These are phyloP conservation scores for Phaeoacremonium minimum DNA, from an alignment of 2,329 filamentous ascomycete genomes.

Conservation along the genomic window DNA sequence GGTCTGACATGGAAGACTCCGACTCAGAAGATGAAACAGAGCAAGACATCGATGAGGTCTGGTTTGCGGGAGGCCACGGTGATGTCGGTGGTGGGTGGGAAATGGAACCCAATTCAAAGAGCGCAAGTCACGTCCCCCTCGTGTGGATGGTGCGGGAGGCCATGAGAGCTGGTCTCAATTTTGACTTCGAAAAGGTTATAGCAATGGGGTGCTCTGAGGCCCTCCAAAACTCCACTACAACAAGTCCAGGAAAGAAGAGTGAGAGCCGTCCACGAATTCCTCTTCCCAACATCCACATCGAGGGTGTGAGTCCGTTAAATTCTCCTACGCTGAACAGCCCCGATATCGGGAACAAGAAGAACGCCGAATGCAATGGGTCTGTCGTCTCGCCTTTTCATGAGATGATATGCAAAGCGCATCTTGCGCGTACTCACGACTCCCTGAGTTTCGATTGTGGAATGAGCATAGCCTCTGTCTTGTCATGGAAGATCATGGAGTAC, in stretches of 20 bases:
- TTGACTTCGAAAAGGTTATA: conserved; percentile 64
- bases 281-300: conserved; percentile 28
- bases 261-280: not conserved
- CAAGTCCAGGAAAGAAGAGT: not conserved
- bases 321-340: conserved; percentile 5
- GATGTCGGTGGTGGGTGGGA: conserved; percentile 78
- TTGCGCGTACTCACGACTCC: conserved; percentile 64
- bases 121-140: conserved; percentile 60
- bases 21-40: conserved; percentile 41
- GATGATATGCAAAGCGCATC: conserved; percentile 53
- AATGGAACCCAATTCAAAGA: conserved; percentile 48
- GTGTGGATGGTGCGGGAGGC: conserved; percentile 63
- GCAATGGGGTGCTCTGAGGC: conserved; percentile 58
- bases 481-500: conserved; percentile 79
- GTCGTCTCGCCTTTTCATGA: conserved; percentile 42
- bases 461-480: conserved; percentile 47
- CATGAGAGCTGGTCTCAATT: conserved; percentile 60
- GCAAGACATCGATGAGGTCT: conserved; percentile 76
- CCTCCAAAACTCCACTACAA: conserved; percentile 22
- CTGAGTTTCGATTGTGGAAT: conserved; percentile 61
- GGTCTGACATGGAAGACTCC: conserved; percentile 27
- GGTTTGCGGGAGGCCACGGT: conserved; percentile 76
- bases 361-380: too few species aligned
- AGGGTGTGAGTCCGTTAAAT: conserved; percentile 21
- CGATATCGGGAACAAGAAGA: not conserved